Evolutionary conservation across 805 yeast species (phyloP), one percentile per base, ranked within the genome.

Genomic region (Saccharomyces mikatae): DNA sequence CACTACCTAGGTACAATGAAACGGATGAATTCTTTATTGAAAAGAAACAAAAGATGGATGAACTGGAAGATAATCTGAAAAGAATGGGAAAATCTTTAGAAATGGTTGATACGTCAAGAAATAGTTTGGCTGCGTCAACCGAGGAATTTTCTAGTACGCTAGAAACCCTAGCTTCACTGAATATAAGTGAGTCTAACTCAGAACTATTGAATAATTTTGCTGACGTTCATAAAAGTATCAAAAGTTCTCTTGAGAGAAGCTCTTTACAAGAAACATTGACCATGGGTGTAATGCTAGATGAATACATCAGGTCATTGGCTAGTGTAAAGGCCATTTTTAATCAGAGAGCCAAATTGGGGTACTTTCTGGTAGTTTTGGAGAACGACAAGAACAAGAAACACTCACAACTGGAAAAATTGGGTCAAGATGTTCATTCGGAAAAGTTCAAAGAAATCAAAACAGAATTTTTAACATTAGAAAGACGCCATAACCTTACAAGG

Each of bases 231-330:
- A 63, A 73, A 32, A 80, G 87, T 58, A 78, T 91, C 27, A 82
- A 82, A 61, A 92, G 88, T 52, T 76, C 88, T 49, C 73, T 89
- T 49, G 90, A 84, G 58, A 79, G 97, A 57, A 83, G 86, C 57
- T 84, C 89, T 55, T 70, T 87, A 70, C 96, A 89, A 68, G 97
- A 92, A 60, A 81, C 90, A 63, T 73, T 92, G 58, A 89, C 96
- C 0, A 72, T 92, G 49, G 96, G 96, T 1, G 80, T 87, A 27
- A 88, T 96, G 0, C 74, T 92, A 44, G 97, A 92, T 66, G 97
- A 91, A 66, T 91, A 94, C 67, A 74, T 84, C 50, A 78, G 98
- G 50, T 74, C 84, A 14, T 81, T 91, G 27, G 84, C 86, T 9
- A 87, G 96, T 29, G 80, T 89, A 31, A 80, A 85, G 59, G 79